Evolutionary conservation across 257 asterid genomes (phyloP).

Genomic region (Osmanthus fragrans): DNA sequence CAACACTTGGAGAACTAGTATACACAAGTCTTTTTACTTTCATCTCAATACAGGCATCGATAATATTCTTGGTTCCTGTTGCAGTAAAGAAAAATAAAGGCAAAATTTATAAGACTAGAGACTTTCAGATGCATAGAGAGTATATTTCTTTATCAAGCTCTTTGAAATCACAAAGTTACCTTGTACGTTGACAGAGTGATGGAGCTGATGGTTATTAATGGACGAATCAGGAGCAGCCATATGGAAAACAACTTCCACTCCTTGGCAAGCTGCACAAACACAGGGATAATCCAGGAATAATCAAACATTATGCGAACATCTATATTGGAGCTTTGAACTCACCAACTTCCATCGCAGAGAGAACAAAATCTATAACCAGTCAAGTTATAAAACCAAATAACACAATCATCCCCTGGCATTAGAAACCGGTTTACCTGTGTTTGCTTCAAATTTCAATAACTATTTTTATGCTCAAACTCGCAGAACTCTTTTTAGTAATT

Average conservation of each 20-base stretch:
- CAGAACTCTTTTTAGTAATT: background rate
- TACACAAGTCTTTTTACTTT: conserved; percentile 79
- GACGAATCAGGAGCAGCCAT: conserved; percentile 99
- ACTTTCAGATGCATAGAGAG: conserved; percentile 11
- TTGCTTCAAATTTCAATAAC: background rate
- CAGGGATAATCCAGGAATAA: background rate
- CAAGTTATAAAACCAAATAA: background rate
- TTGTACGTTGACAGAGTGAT: conserved; percentile 85
- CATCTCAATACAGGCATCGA: conserved; percentile 86
- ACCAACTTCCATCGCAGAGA: background rate
- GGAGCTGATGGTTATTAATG: conserved; percentile 78
- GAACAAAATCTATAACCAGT: background rate
- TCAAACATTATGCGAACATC: background rate
- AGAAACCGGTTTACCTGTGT: background rate
- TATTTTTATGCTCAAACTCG: background rate
- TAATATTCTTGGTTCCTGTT: conserved; percentile 80
- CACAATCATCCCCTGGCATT: background rate
- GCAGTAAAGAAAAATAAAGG: background rate
- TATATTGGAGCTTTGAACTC: conserved; percentile 3
- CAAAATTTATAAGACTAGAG: background rate
- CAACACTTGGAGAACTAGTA: conserved; percentile 97
- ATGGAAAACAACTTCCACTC: conserved; percentile 92
- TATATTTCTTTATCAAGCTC: background rate
- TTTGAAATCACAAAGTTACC: conserved; percentile 38
- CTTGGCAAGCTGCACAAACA: conserved; percentile 64